Evolutionary conservation across 345 rosid species (phyloP).

Genomic region (Eucalyptus curtisii): DNA sequence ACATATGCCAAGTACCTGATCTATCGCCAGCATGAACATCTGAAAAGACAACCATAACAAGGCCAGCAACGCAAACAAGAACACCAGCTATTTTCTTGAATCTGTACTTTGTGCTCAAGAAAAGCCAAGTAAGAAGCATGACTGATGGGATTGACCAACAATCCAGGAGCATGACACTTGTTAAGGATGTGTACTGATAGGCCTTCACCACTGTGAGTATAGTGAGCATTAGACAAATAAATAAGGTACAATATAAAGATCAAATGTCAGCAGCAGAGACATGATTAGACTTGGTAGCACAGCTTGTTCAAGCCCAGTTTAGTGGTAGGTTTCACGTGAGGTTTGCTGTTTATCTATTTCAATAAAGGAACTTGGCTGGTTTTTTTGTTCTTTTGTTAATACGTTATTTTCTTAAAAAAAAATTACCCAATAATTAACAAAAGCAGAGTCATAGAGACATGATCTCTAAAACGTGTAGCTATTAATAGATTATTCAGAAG

Average conservation of each 20-base stretch:
- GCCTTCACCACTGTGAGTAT: constrained; percentile 77
- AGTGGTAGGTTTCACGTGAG: neutral
- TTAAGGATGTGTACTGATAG: constrained; percentile 72
- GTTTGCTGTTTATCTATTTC: neutral
- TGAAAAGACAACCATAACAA: constrained; percentile 73
- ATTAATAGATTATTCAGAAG: neutral
- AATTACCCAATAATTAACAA: neutral
- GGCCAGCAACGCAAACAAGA: constrained; percentile 65
- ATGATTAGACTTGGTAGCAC: neutral
- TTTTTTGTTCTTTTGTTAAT: neutral
- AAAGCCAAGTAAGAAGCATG: constrained; percentile 71
- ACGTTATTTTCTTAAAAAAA: neutral
- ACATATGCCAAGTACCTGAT: constrained; percentile 30
- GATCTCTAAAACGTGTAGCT: neutral
- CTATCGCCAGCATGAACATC: constrained; percentile 77
- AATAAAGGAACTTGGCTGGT: neutral
- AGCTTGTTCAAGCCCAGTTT: neutral
- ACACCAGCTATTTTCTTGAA: constrained; percentile 73
- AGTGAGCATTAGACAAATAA: neutral
- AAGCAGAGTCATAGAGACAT: neutral
- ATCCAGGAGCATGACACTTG: constrained; percentile 89
- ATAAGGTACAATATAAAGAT: neutral
- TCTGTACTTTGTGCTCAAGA: constrained; percentile 72
- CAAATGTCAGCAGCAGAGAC: neutral
- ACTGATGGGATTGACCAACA: constrained; percentile 94